Conservation (phyloP, 164 flowering plant genomes). For the Vitis vinifera region DNA sequence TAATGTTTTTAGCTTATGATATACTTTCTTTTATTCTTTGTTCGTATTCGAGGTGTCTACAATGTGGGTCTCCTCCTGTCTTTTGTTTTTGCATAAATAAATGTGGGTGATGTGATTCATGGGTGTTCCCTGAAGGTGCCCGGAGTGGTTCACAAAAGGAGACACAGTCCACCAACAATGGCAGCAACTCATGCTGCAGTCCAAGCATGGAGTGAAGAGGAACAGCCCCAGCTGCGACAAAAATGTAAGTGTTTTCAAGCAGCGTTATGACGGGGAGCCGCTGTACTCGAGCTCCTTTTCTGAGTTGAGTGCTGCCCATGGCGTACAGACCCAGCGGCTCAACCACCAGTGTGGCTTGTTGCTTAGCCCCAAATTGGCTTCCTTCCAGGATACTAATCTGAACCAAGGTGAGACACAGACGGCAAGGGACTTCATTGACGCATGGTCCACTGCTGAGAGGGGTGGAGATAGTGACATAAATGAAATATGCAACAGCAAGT, state of each 20-base stretch:
- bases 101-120: background rate
- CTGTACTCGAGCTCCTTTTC: conserved; percentile 26
- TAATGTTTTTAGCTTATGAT: background rate
- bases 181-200: conserved; percentile 31
- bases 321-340: conserved; percentile 13
- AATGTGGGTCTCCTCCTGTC: conserved; percentile 5
- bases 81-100: conserved; percentile 4
- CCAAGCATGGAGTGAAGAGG: conserved; percentile 22
- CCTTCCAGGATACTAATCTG: conserved; percentile 12
- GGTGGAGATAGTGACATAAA: conserved; percentile 11
- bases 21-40: conserved; percentile 3
- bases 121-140: conserved; percentile 29
- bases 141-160: conserved; percentile 56
- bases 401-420: conserved; percentile 17
- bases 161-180: conserved; percentile 34
- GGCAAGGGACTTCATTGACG: conserved; percentile 61
- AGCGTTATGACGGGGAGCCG: conserved; percentile 16
- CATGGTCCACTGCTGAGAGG: conserved; percentile 49
- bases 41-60: conserved; percentile 4
- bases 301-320: conserved; percentile 8
- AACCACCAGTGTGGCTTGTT: conserved; percentile 26
- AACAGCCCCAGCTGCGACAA: conserved; percentile 4
- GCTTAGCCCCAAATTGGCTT: conserved; percentile 17
- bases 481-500: conserved; percentile 10
- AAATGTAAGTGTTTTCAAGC: conserved; percentile 16